Percentiles rank a stretch among this genome's conserved stretches.
phyloP scores from a whole-genome alignment of 331 rosid species.

The Acacia pycnantha region DNA sequence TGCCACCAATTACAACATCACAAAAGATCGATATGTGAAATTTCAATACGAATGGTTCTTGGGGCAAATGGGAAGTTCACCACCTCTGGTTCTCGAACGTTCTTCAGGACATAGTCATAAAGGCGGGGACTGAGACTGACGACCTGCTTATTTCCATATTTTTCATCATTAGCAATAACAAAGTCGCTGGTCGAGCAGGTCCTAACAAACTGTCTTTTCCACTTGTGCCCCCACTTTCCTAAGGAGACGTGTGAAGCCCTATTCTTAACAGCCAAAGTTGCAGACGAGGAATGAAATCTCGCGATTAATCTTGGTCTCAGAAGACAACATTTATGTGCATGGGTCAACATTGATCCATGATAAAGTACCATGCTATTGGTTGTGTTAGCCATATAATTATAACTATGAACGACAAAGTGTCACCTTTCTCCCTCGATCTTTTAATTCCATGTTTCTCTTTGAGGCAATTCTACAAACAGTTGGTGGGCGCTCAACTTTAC shows the following conservation, averaged over 20 bases:
- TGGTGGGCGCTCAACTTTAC: constrained; percentile 9
- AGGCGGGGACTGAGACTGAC: constrained; percentile 67
- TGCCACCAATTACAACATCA: constrained; percentile 27
- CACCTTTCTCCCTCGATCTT: background rate
- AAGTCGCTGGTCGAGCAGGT: constrained; percentile 48
- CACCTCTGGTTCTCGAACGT: constrained; percentile 94
- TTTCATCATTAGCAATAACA: constrained; percentile 53
- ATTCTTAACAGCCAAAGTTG: constrained; percentile 25
- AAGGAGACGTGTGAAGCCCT: constrained; percentile 22
- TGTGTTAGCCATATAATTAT: constrained; percentile 21
- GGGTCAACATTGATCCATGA: constrained; percentile 40
- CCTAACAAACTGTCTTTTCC: constrained; percentile 29
- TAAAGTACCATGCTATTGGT: constrained; percentile 43
- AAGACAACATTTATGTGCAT: constrained; percentile 29
- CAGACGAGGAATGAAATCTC: constrained; percentile 30
- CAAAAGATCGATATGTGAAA: background rate
- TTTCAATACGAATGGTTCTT: background rate
- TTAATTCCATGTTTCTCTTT: background rate
- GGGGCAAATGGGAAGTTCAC: constrained; percentile 21
- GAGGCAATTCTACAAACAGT: constrained; percentile 40
- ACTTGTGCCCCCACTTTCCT: constrained; percentile 32
- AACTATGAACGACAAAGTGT: background rate
- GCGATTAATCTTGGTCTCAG: constrained; percentile 22
- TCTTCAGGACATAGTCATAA: constrained; percentile 73
- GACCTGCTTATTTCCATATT: constrained; percentile 72